These are phyloP conservation scores for Chrysanthemum lavandulifolium DNA, from an alignment of 129 eudicot genomes.

Conservation along the genomic window DNA sequence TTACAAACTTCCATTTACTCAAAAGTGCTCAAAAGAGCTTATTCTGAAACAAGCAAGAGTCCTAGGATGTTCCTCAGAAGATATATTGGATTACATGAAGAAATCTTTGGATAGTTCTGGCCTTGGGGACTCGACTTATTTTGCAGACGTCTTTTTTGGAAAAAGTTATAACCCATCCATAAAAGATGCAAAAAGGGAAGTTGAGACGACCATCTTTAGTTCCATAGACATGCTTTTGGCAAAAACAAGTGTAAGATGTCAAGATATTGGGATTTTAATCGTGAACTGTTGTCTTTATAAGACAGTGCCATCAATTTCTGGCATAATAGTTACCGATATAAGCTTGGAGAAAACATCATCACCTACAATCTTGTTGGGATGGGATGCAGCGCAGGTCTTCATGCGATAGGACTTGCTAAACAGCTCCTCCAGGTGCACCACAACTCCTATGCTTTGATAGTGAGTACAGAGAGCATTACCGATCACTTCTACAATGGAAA, in stretches of 20 bases:
- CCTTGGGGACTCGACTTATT: slow-evolving; percentile 46
- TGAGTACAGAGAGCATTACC: slow-evolving; percentile 55
- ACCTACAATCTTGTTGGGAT: slow-evolving; percentile 57
- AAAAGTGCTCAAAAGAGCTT: slow-evolving; percentile 25
- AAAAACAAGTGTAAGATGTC: slow-evolving; percentile 32
- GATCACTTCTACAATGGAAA: slow-evolving; percentile 41
- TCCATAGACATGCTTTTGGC: slow-evolving; percentile 43
- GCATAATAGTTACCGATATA: slow-evolving; percentile 47
- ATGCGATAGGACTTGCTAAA: slow-evolving; percentile 52
- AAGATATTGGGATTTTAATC: slow-evolving; percentile 47
- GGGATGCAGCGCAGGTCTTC: slow-evolving; percentile 64
- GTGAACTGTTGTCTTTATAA: slow-evolving; percentile 45
- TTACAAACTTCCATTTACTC: slow-evolving; percentile 40
- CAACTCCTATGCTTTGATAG: slow-evolving; percentile 49
- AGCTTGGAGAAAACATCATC: slow-evolving; percentile 37
- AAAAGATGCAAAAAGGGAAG: slow-evolving; percentile 43
- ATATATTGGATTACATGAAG: slow-evolving; percentile 27
- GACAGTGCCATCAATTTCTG: slow-evolving; percentile 35
- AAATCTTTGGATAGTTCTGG: slow-evolving; percentile 31
- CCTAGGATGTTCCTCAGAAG: slow-evolving; percentile 20
- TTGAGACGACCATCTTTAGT: slow-evolving; percentile 49
- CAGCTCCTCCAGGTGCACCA: slow-evolving; percentile 57
- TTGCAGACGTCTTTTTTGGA: slow-evolving; percentile 26
- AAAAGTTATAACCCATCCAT: slow-evolving; percentile 15
- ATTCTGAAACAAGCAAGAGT: not conserved